Percentiles rank a stretch among this genome's conserved stretches.
Evolutionary conservation across 2,329 filamentous ascomycete genomes (phyloP).

Genomic region (Colletotrichum tamarilloi): DNA sequence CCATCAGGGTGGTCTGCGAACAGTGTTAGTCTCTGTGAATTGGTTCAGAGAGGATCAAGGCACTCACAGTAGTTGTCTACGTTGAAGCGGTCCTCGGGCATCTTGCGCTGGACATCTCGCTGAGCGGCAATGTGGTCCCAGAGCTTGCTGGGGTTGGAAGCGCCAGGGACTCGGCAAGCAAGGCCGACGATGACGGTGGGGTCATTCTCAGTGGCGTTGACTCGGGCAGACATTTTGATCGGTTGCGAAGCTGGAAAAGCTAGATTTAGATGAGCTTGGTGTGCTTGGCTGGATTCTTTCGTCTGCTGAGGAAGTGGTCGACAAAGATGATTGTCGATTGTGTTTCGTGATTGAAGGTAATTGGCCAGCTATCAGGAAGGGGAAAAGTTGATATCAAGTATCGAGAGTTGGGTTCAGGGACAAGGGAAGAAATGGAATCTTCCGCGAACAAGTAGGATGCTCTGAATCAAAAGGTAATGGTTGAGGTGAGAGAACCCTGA

Average conservation of each 20-base stretch:
- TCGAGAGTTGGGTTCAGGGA: not conserved
- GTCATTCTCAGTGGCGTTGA: constrained; percentile 37
- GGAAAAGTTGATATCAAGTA: not conserved
- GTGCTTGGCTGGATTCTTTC: not conserved
- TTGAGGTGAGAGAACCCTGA: not conserved
- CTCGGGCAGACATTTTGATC: constrained; percentile 35
- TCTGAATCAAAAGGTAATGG: constrained; percentile 2
- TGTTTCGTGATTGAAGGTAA: not conserved
- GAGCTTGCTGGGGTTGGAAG: constrained; percentile 41
- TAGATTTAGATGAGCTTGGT: not conserved
- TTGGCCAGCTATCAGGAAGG: not conserved
- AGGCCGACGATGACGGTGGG: constrained; percentile 47
- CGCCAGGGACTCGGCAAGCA: constrained; percentile 44
- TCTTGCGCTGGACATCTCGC: constrained; percentile 36
- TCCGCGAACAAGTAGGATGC: not conserved
- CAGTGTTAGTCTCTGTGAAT: not conserved
- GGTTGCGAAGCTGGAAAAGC: not conserved
- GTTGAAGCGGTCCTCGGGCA: constrained; percentile 40
- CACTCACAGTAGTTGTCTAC: constrained; percentile 39
- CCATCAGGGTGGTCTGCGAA: not conserved
- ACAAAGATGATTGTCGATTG: not conserved
- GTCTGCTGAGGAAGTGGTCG: not conserved
- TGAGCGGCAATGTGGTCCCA: constrained; percentile 43
- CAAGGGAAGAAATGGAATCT: not conserved
- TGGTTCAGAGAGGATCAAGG: not conserved